Conservation (phyloP, 331 rosid species). For the Acacia pycnantha region DNA sequence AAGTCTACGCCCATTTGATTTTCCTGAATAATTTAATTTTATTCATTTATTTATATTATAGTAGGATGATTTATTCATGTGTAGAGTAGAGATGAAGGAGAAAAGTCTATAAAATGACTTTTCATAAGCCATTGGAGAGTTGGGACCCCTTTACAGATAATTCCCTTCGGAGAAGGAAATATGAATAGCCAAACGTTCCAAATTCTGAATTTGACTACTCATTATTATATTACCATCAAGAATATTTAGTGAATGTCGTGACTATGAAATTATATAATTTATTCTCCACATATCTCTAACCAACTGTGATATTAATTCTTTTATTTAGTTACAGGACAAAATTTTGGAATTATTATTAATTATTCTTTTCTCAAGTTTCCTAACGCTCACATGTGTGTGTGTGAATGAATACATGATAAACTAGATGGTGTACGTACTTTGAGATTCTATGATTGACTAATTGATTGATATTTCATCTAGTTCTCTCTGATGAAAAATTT, state of each 20-base stretch:
- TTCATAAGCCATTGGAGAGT: constrained; percentile 11
- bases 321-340: neutral
- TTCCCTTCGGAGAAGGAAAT: constrained; percentile 37
- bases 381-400: neutral
- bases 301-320: neutral
- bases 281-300: neutral
- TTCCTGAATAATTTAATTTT: neutral
- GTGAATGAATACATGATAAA: neutral
- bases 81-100: neutral
- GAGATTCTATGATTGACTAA: constrained; percentile 1
- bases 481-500: too few species aligned
- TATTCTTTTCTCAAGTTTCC: neutral
- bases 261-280: constrained; percentile 36
- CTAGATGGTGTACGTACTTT: neutral
- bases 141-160: constrained; percentile 38
- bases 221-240: constrained; percentile 10
- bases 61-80: neutral
- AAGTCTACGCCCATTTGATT: neutral
- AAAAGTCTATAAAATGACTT: neutral
- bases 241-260: constrained; percentile 43
- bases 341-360: neutral
- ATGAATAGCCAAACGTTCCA: constrained; percentile 27
- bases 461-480: neutral
- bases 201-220: constrained; percentile 23
- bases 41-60: neutral